Percentiles rank a stretch among this genome's conserved stretches.
These are phyloP conservation scores for Pythium sukuiense DNA, from an alignment of 352 stramenopile genomes.

Conservation along the genomic window DNA sequence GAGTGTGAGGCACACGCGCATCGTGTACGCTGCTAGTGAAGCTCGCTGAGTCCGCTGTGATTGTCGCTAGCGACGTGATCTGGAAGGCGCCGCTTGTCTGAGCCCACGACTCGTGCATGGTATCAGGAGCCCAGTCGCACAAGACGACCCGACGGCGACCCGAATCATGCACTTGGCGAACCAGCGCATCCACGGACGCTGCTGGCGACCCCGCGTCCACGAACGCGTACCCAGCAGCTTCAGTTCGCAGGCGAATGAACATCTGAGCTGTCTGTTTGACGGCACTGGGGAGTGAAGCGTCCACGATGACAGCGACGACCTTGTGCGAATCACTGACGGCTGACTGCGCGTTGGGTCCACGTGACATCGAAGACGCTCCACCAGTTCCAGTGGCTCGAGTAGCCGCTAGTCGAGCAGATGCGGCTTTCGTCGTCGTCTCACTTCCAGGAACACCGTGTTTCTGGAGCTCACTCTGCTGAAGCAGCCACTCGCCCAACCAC, in stretches of 20 bases:
- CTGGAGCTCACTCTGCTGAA: slow-evolving; percentile 24
- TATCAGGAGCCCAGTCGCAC: slow-evolving; percentile 13
- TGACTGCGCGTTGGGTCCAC: neutral
- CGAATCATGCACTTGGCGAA: neutral
- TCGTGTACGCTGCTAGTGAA: neutral
- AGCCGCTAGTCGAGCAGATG: neutral
- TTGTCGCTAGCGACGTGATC: slow-evolving; percentile 1
- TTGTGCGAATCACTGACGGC: neutral
- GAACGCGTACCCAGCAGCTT: slow-evolving; percentile 28
- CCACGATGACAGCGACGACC: slow-evolving; percentile 13
- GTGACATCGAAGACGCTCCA: neutral
- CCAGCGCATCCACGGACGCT: neutral
- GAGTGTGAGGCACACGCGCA: slow-evolving; percentile 1
- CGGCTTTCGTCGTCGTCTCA: neutral
- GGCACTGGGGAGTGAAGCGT: slow-evolving; percentile 6
- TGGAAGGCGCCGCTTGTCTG: neutral
- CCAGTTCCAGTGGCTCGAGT: neutral
- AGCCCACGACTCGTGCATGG: neutral
- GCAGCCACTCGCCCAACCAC: slow-evolving; percentile 56
- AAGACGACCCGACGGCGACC: slow-evolving; percentile 24
- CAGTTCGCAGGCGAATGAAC: neutral
- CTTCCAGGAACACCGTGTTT: neutral
- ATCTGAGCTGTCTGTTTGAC: neutral
- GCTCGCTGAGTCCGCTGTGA: neutral
- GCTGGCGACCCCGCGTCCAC: slow-evolving; percentile 27